Conservation (phyloP, 305 asterid genomes). For the Solanum aculeatissimum region DNA sequence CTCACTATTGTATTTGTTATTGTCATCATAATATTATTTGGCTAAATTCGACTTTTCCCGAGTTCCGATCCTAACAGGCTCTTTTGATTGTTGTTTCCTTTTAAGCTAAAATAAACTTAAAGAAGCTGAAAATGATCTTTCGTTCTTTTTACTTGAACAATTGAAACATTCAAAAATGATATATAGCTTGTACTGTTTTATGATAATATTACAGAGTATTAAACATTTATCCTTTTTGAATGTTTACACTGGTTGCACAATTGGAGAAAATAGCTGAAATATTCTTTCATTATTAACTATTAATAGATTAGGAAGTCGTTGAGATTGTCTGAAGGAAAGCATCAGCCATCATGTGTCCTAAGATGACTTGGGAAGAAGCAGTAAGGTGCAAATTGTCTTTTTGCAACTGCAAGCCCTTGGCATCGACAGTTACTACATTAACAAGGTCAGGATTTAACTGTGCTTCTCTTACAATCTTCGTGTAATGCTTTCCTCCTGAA, state of each 20-base stretch:
- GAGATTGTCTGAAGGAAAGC: neutral
- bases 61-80: too few species aligned
- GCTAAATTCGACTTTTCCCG: too few species aligned
- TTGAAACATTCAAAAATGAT: neutral
- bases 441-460: constrained; percentile 1
- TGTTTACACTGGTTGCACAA: neutral
- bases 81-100: too few species aligned
- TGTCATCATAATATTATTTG: too few species aligned
- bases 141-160: neutral
- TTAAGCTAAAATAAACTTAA: too few species aligned
- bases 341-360: constrained; percentile 25
- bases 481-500: constrained; percentile 4
- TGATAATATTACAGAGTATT: neutral
- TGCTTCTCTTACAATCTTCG: constrained; percentile 7
- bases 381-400: constrained; percentile 30
- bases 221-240: neutral
- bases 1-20: too few species aligned
- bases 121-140: too few species aligned
- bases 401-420: constrained; percentile 14
- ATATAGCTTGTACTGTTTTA: neutral
- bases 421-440: constrained; percentile 22
- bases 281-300: neutral
- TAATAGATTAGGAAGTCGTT: neutral
- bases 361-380: constrained; percentile 18
- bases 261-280: neutral